Evolutionary conservation across 257 asterid genomes (phyloP).

Genomic region (Solanum bukasovii): DNA sequence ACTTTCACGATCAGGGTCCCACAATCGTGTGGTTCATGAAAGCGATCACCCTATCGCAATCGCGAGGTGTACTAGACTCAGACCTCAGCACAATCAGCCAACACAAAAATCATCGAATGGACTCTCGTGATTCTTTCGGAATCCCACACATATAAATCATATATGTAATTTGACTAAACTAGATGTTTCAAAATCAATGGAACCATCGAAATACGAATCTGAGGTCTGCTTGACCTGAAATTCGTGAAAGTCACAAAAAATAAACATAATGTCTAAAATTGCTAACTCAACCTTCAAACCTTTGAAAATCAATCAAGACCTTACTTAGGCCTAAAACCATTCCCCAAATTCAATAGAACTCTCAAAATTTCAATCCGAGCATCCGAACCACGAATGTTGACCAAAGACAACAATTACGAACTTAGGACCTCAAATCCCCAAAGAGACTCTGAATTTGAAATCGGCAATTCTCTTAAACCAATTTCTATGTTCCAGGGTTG

Average conservation of each 20-base stretch:
- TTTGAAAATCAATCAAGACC: background rate
- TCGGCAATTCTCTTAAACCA: background rate
- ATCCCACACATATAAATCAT: background rate
- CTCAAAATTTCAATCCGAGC: background rate
- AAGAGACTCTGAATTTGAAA: background rate
- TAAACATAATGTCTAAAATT: background rate
- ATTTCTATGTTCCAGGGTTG: fast-evolving
- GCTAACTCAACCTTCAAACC: background rate
- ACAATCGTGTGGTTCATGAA: background rate
- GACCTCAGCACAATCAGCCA: background rate
- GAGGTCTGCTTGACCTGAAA: background rate
- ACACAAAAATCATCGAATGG: background rate
- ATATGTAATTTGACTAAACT: background rate
- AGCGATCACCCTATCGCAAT: background rate
- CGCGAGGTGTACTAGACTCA: background rate
- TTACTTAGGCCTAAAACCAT: background rate
- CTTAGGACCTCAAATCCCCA: background rate
- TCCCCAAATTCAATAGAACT: background rate
- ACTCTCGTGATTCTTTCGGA: fast-evolving
- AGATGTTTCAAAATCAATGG: background rate
- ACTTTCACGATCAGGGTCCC: background rate
- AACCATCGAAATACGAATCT: background rate
- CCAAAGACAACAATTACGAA: background rate
- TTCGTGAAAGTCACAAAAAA: background rate
- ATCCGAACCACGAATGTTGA: background rate